These are phyloP conservation scores for Ustilago lituana DNA, from an alignment of 1,284 basidiomycete genomes.

Conservation along the genomic window DNA sequence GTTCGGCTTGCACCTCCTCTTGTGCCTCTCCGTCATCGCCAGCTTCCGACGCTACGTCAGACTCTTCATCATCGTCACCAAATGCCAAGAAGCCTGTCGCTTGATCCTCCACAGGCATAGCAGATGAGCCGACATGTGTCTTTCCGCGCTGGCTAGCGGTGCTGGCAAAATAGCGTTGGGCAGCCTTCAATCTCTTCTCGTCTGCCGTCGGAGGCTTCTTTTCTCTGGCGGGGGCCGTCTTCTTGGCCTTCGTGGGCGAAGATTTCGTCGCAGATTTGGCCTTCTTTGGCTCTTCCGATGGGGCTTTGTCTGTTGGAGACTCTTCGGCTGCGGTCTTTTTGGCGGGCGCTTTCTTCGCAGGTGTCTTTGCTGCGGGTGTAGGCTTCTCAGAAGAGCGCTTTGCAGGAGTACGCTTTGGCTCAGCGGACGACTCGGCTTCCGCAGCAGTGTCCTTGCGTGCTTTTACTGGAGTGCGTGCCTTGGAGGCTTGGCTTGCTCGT, in stretches of 20 bases:
- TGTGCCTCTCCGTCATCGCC: conserved; percentile 3
- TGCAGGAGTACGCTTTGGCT: conserved; percentile 7
- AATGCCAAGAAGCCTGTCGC: conserved; percentile 34
- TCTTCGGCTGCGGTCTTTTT: not conserved
- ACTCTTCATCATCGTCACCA: conserved; percentile 17
- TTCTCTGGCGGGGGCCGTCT: not conserved
- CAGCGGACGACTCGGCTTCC: conserved; percentile 2
- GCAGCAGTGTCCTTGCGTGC: not conserved
- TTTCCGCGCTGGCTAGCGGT: not conserved
- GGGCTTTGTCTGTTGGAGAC: too few relatives aligned
- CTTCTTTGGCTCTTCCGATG: conserved; percentile 1
- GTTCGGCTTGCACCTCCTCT: conserved; percentile 2
- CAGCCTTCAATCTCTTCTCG: conserved; percentile 8
- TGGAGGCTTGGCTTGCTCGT: conserved; percentile 4
- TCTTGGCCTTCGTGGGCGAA: not conserved
- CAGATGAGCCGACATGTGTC: conserved; percentile 5
- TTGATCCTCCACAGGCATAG: conserved; percentile 32
- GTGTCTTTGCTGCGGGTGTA: not conserved
- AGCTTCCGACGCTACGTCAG: not conserved
- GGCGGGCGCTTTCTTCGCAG: conserved; percentile 2
- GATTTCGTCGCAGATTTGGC: not conserved
- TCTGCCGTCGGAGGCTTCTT: conserved; percentile 8
- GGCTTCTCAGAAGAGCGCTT: conserved; percentile 2
- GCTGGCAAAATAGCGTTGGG: conserved; percentile 31
- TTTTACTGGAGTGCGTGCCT: conserved; percentile 7